These are phyloP conservation scores for Musa schizocarpa DNA, from an alignment of 176 grass and related monocot genomes.

Conservation along the genomic window DNA sequence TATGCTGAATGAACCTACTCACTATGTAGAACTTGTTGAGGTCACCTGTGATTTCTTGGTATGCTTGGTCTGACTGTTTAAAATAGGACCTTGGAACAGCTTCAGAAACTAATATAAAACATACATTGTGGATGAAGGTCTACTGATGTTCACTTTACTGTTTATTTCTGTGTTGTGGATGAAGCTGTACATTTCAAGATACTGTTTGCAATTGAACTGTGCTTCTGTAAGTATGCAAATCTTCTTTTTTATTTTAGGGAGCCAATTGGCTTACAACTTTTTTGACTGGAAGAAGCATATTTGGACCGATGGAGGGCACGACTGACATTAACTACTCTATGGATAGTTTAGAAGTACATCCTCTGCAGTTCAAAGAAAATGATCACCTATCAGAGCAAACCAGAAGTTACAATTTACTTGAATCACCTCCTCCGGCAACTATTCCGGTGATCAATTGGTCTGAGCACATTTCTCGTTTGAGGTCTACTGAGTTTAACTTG, in stretches of 20 bases:
- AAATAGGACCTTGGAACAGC: too few species aligned
- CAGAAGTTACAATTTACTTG: neutral
- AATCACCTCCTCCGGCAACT: slow-evolving; percentile 1
- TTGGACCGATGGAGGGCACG: neutral
- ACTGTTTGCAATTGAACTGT: neutral
- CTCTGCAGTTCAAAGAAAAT: slow-evolving; percentile 4
- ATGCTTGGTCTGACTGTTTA: too few species aligned
- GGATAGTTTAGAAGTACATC: neutral
- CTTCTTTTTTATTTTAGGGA: neutral
- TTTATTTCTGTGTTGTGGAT: neutral
- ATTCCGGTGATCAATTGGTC: neutral
- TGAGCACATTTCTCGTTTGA: neutral
- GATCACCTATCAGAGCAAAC: slow-evolving; percentile 3
- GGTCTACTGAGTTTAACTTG: neutral
- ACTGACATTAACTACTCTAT: slow-evolving; percentile 3
- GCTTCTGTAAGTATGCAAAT: too few species aligned
- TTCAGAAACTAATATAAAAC: neutral
- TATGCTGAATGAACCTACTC: neutral
- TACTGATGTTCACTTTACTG: neutral
- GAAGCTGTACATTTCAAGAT: neutral
- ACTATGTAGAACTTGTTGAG: neutral
- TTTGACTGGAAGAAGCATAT: neutral
- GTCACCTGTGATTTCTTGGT: too few species aligned
- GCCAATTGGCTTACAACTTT: neutral
- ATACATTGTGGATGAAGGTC: neutral